Evolutionary conservation across 352 stramenopile species (phyloP), one percentile per base, ranked within the genome.

Genomic region (Pythium dissimile): DNA sequence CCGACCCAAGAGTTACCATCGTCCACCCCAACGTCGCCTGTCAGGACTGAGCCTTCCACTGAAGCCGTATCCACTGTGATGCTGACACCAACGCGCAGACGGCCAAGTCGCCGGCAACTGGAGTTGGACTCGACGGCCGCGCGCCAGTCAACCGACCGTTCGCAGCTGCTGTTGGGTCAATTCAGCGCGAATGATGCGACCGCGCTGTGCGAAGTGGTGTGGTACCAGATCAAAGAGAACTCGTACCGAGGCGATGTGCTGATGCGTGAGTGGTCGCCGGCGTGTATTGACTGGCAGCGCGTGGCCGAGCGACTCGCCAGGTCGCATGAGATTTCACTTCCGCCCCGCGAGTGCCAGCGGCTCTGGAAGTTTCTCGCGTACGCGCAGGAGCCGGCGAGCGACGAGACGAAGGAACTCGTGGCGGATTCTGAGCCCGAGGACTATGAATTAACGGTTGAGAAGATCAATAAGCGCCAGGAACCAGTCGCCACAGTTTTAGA

Each of bases 281-380:
- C 43, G 41, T 55, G 56, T 23, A 88, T 91, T 37, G 53, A 62
- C 8, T 91, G 81, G 81, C 62, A 67, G 20, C 34, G 65, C 8
- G 68, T 91, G 6, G 55, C 72, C 5, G 66, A 61, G 43, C 68
- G 59, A 13, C 65, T 91, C 63, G 46, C 66, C 20, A 59, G 50
- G 42, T 71, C 56, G 10, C 73, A 88, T 28, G 65, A 69, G 0
- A 31, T 89, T 8, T 32, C 27, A 18, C 49, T 85, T 34, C 62
- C 47, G 11, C 39, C 75, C 0, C 54, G 50, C 30, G 72, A 83
- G 3, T 88, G 78, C 27, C 81, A 88, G 57, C 11, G 59, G 16
- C 64, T 89, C 20, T 91, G 81, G 81, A 91, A 89, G 62, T 91
- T 83, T 43, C 54, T 91, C 31, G 73, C 81, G n/a, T 91, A 91